Evolutionary conservation across 192 early-diverging fungal genomes (phyloP).

Genomic region (Dissophora globulifera): DNA sequence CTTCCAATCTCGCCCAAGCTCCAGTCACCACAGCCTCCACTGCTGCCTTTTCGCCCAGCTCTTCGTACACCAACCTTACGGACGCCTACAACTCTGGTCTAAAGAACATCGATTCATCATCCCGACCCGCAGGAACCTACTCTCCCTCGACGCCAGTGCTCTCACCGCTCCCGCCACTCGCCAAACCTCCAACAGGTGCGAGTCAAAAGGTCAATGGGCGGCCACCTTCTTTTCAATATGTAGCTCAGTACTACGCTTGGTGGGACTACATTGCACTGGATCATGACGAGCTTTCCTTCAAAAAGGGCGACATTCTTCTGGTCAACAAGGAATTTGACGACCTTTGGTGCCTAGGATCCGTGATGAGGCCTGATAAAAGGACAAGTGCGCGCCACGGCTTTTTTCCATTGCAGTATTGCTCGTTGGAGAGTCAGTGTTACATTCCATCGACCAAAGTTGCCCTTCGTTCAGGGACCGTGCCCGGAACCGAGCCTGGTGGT

Average conservation of each 20-base stretch:
- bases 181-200: slow-evolving; percentile 15
- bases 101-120: slow-evolving; percentile 7
- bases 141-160: slow-evolving; percentile 33
- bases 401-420: slow-evolving; percentile 48
- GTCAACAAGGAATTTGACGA: slow-evolving; percentile 50
- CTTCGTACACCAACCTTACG: slow-evolving; percentile 35
- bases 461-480: slow-evolving; percentile 4
- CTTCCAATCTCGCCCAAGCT: slow-evolving; percentile 25
- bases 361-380: slow-evolving; percentile 43
- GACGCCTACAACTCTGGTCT: slow-evolving; percentile 12
- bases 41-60: slow-evolving; percentile 29
- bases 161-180: slow-evolving; percentile 31
- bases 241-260: slow-evolving; percentile 48
- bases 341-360: slow-evolving; percentile 40
- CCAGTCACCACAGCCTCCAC: slow-evolving; percentile 25
- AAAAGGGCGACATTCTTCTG: slow-evolving; percentile 45
- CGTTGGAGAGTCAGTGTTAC: slow-evolving; percentile 43
- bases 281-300: slow-evolving; percentile 49
- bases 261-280: slow-evolving; percentile 54
- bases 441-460: slow-evolving; percentile 27
- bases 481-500: slow-evolving; percentile 33
- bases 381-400: slow-evolving; percentile 47
- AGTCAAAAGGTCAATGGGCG: slow-evolving; percentile 35
- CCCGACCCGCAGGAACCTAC: slow-evolving; percentile 5
- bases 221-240: slow-evolving; percentile 49